Evolutionary conservation across 1,284 basidiomycete genomes (phyloP).

Genomic region (Tetrapyrgos nigripes): DNA sequence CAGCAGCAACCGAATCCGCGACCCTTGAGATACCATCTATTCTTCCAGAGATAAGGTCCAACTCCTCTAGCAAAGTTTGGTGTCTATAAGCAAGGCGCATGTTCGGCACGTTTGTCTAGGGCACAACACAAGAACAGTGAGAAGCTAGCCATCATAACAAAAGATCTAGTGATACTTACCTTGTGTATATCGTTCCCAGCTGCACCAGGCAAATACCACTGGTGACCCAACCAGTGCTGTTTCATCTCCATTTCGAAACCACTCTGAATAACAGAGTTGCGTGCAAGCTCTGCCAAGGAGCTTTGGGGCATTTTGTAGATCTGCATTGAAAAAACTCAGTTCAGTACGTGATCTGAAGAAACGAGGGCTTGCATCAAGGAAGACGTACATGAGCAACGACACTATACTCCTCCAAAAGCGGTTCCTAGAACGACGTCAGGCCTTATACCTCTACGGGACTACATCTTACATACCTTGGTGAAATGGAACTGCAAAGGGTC

Average conservation of each 20-base stretch:
- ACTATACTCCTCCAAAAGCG: conserved; percentile 95
- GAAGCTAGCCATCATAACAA: not conserved
- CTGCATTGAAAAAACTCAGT: conserved; percentile 41
- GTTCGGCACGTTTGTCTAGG: conserved; percentile 96
- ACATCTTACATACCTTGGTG: conserved; percentile 71
- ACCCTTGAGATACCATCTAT: conserved; percentile 27
- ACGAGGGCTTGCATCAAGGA: not conserved
- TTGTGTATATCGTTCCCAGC: conserved; percentile 93
- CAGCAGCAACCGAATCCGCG: conserved; percentile 40
- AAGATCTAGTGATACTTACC: conserved; percentile 46
- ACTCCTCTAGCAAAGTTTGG: conserved; percentile 87
- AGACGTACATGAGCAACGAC: conserved; percentile 90
- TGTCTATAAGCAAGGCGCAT: conserved; percentile 90
- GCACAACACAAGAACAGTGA: conserved; percentile 5
- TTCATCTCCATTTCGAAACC: conserved; percentile 99
- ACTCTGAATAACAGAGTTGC: conserved; percentile 95
- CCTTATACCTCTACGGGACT: not conserved
- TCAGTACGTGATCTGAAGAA: not conserved
- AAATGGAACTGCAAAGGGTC: conserved; percentile 97
- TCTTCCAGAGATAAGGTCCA: conserved; percentile 61
- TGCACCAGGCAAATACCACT: conserved; percentile 90
- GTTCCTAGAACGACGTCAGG: conserved; percentile 64
- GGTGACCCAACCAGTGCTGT: conserved; percentile 92
- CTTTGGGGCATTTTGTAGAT: conserved; percentile 93
- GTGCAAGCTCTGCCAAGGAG: conserved; percentile 88